Evolutionary conservation across 2,329 filamentous ascomycete genomes (phyloP).

Genomic region (Cladorrhinum sp.): DNA sequence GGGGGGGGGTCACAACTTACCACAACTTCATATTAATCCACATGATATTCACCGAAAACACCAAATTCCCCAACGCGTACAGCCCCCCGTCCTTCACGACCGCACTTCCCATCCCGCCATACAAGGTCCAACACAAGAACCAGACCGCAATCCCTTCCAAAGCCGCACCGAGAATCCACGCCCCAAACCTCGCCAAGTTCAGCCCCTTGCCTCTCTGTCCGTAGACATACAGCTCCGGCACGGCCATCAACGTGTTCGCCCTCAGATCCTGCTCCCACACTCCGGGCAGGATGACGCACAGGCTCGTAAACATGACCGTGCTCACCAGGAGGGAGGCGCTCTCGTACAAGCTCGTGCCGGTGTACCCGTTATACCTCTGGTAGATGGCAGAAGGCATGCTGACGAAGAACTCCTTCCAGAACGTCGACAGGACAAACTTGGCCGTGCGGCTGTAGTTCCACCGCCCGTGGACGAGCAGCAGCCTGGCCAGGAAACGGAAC

Average conservation of each 20-base stretch:
- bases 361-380: slow-evolving; percentile 79
- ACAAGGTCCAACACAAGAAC: slow-evolving; percentile 57
- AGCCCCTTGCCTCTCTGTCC: slow-evolving; percentile 72
- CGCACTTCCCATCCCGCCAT: slow-evolving; percentile 43
- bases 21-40: slow-evolving; percentile 76
- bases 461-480: slow-evolving; percentile 89
- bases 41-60: slow-evolving; percentile 67
- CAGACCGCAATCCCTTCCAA: slow-evolving; percentile 70
- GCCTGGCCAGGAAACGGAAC: slow-evolving; percentile 90
- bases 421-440: slow-evolving; percentile 96
- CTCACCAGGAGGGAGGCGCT: slow-evolving; percentile 83
- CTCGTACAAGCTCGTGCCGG: slow-evolving; percentile 87
- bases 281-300: slow-evolving; percentile 84
- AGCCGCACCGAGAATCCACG: slow-evolving; percentile 75
- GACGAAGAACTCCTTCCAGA: slow-evolving; percentile 93
- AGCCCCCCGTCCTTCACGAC: slow-evolving; percentile 62
- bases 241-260: slow-evolving; percentile 81
- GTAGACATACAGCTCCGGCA: slow-evolving; percentile 85
- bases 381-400: slow-evolving; percentile 79
- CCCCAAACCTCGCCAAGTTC: slow-evolving; percentile 68
- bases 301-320: slow-evolving; percentile 89
- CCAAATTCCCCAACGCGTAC: slow-evolving; percentile 70
- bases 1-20: too few species aligned
- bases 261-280: slow-evolving; percentile 88
- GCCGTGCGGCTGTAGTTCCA: slow-evolving; percentile 98